Base-by-base conservation (phyloP, 345 rosid genomes). In the Populus nigra region DNA sequence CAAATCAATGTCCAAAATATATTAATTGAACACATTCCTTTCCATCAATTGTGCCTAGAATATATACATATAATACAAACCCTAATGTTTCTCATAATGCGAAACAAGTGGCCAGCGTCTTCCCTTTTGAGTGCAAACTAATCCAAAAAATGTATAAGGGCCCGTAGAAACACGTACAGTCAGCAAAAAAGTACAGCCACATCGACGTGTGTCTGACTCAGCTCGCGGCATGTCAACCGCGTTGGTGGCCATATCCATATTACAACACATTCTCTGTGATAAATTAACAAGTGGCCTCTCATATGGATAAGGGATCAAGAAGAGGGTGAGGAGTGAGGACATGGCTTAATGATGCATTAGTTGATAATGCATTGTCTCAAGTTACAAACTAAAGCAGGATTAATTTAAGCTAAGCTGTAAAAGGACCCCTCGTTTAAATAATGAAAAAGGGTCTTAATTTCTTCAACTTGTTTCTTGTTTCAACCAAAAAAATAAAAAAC, bases 121-220 rank as follows among this genome's bases (percentile, higher is more conserved):
- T 8, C 63, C 8, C 36, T 72, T 55, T 45, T 7, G 53, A 55
- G 9, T 11, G 18, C 49, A 49, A 55, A 35, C 39, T 9, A 55
- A 35, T 36, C 8, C 16, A 3, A 36, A 71, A 2, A 72, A 33
- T 36, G 7, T 59, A 17, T 4, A 12, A 3, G 9, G 15, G 43
- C 66, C 76, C 25, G 65, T 68, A 9, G 53, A 29, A 8, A 41
- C 10, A 35, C 9, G 62, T 55, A 38, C 69, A 65, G 5, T 75
- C 71, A 76, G 69, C 76, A 39, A 66, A 70, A 55, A 71, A 66
- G 73, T 36, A 63, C 68, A 75, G 20, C 61, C 76, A 67, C 8
- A 27, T 68, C 71, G 13, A 72, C 61, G 80, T 47, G 68, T 57
- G 18, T 49, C 75, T 77, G 72, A 81, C 25, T 73, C 80, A 77